Percentiles rank a stretch among this genome's conserved stretches.
These are phyloP conservation scores for Brachypodium distachyon DNA, from an alignment of 202 grass and related monocot species.

Conservation along the genomic window DNA sequence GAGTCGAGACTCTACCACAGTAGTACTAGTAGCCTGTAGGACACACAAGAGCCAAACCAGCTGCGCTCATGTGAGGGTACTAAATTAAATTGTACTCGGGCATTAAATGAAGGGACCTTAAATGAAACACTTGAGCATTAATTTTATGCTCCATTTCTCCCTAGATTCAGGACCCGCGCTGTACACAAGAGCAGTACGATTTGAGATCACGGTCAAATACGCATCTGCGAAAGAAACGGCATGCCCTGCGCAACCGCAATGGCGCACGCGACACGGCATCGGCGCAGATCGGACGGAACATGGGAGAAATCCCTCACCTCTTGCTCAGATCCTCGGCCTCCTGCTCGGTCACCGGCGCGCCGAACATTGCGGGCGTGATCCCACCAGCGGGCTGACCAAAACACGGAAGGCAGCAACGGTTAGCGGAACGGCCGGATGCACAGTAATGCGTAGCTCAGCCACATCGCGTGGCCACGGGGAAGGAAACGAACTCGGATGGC, in stretches of 20 bases:
- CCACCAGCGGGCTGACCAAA: conserved; percentile 32
- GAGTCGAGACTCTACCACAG: too few relatives aligned
- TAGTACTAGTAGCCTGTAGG: too few relatives aligned
- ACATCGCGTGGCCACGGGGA: neutral
- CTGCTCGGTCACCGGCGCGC: conserved; percentile 33
- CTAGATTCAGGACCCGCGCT: neutral
- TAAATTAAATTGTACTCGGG: neutral
- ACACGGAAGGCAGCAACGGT: neutral
- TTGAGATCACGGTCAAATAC: neutral
- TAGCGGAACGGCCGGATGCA: neutral
- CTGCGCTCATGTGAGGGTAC: neutral
- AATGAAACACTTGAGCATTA: neutral
- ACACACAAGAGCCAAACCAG: neutral
- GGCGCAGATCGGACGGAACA: neutral
- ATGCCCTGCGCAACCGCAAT: too few relatives aligned
- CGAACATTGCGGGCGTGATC: conserved; percentile 48
- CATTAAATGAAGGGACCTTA: neutral
- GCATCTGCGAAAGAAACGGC: neutral
- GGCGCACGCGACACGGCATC: neutral
- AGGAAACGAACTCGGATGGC: neutral
- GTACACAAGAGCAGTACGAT: too few relatives aligned
- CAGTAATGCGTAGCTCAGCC: neutral
- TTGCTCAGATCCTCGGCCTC: conserved; percentile 41
- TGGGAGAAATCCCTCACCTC: conserved; percentile 22
- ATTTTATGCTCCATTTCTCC: neutral